Conservation (phyloP, 2,329 filamentous ascomycete species). For the Pyricularia sp. region DNA sequence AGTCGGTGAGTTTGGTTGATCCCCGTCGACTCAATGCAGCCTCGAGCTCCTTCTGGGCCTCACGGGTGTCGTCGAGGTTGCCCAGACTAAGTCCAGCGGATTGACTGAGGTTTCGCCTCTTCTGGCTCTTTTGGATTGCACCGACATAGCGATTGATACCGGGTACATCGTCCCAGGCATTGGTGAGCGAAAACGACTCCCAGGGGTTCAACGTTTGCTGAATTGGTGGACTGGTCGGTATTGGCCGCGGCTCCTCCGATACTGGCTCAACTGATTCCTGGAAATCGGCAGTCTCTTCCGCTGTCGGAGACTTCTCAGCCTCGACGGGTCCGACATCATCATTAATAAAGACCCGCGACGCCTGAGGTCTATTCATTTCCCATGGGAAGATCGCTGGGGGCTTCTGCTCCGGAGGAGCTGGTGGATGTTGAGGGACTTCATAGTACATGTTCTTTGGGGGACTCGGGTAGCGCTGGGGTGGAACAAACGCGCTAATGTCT, state of each 20-base stretch:
- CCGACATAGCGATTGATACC: constrained; percentile 85
- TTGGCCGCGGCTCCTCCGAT: constrained; percentile 27
- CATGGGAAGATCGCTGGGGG: constrained; percentile 79
- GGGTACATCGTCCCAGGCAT: constrained; percentile 89
- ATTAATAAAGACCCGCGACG: constrained; percentile 56
- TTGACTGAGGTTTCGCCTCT: constrained; percentile 9
- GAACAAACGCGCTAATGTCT: constrained; percentile 64
- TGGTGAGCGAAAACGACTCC: constrained; percentile 64
- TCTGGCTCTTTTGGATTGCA: constrained; percentile 46
- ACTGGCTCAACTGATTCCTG: constrained; percentile 9
- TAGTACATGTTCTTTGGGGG: constrained; percentile 87
- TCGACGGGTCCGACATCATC: constrained; percentile 22
- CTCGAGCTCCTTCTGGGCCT: constrained; percentile 7
- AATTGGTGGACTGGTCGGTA: constrained; percentile 35
- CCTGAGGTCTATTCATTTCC: constrained; percentile 60
- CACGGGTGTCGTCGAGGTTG: constrained; percentile 13
- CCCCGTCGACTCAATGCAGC: constrained; percentile 19
- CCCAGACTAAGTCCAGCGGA: constrained; percentile 19
- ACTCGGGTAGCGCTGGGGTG: constrained; percentile 69
- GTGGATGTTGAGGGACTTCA: constrained; percentile 59
- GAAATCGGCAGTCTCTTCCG: background rate
- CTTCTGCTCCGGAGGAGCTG: constrained; percentile 41
- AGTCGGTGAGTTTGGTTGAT: constrained; percentile 69
- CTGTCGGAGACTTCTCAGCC: background rate
- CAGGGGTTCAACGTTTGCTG: constrained; percentile 48